These are phyloP conservation scores for Xylaria sp. DNA, from an alignment of 2,329 filamentous ascomycete genomes.

Conservation along the genomic window DNA sequence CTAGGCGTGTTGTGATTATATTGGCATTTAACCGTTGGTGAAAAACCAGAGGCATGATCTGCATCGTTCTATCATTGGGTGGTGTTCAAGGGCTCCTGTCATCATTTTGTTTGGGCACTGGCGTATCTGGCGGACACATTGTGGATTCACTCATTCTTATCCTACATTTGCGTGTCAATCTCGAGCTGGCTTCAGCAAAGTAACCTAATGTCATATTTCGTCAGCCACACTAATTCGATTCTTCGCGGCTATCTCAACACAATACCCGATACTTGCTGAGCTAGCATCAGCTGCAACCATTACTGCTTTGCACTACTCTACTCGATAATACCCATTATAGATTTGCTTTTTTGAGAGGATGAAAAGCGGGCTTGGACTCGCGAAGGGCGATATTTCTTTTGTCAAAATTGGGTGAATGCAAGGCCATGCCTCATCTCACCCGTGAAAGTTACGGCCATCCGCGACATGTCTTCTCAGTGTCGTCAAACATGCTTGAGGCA, in stretches of 20 bases:
- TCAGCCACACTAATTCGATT: slow-evolving; percentile 42
- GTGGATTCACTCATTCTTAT: slow-evolving; percentile 47
- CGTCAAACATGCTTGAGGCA: slow-evolving; percentile 16
- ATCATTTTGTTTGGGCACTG: slow-evolving; percentile 34
- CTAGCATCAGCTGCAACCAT: slow-evolving; percentile 36
- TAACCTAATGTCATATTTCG: slow-evolving; percentile 42
- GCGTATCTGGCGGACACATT: slow-evolving; percentile 43
- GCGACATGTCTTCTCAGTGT: slow-evolving; percentile 19
- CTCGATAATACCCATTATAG: slow-evolving; percentile 53
- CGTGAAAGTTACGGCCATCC: slow-evolving; percentile 13
- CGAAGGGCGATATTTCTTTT: slow-evolving; percentile 49
- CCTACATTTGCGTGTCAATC: slow-evolving; percentile 42
- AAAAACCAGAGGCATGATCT: slow-evolving; percentile 30
- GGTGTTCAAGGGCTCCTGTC: slow-evolving; percentile 48
- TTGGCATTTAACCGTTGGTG: slow-evolving; percentile 10
- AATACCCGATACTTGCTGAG: slow-evolving; percentile 47
- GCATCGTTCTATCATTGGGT: slow-evolving; percentile 50
- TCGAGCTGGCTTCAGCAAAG: slow-evolving; percentile 45
- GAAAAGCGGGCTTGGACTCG: slow-evolving; percentile 45
- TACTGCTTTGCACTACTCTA: slow-evolving; percentile 45
- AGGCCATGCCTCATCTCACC: slow-evolving; percentile 21
- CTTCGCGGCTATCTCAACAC: slow-evolving; percentile 45
- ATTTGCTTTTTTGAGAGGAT: slow-evolving; percentile 46
- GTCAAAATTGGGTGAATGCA: slow-evolving; percentile 39
- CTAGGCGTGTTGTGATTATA: slow-evolving; percentile 4